These are phyloP conservation scores for Halenospora varia DNA, from an alignment of 495 filamentous ascomycete species.

Conservation along the genomic window DNA sequence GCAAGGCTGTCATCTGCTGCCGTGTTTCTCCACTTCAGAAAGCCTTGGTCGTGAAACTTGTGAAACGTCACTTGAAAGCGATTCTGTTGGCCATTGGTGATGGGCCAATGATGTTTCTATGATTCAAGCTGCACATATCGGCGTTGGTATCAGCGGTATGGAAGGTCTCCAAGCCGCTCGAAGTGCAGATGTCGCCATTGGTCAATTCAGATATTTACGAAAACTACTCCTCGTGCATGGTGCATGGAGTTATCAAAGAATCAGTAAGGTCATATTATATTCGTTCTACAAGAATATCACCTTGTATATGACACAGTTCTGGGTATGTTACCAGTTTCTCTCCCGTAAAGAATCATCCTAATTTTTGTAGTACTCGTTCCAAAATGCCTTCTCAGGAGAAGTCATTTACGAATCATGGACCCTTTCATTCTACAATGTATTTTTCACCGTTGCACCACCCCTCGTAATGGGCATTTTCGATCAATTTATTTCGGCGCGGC, in stretches of 20 bases:
- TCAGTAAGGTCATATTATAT: constrained; percentile 94
- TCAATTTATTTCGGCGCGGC: constrained; percentile 92
- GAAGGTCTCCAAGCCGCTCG: constrained; percentile 98
- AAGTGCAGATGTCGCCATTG: constrained; percentile 94
- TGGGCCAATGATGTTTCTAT: constrained; percentile 99
- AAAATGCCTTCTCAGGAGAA: constrained; percentile 96
- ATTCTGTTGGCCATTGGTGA: constrained; percentile 95
- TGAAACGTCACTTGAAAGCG: constrained; percentile 90
- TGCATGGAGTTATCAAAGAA: constrained; percentile 95
- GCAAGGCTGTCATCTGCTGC: constrained; percentile 98
- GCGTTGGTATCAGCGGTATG: constrained; percentile 94
- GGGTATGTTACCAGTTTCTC: constrained; percentile 49
- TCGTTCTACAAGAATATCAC: constrained; percentile 99
- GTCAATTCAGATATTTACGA: constrained; percentile 91
- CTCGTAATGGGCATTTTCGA: constrained; percentile 96
- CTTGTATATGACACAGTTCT: constrained; percentile 98
- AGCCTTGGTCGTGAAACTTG: constrained; percentile 95
- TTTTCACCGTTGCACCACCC: constrained; percentile 93
- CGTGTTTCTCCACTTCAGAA: constrained; percentile 99
- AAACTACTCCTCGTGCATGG: constrained; percentile 96
- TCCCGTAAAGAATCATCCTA: constrained; percentile 32
- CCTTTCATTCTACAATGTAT: constrained; percentile 97
- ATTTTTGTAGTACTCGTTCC: constrained; percentile 68
- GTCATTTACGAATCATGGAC: constrained; percentile 99
- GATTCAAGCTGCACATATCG: constrained; percentile 99